Base-by-base conservation (phyloP, 2,329 filamentous ascomycete species). In the Calycina marina region DNA sequence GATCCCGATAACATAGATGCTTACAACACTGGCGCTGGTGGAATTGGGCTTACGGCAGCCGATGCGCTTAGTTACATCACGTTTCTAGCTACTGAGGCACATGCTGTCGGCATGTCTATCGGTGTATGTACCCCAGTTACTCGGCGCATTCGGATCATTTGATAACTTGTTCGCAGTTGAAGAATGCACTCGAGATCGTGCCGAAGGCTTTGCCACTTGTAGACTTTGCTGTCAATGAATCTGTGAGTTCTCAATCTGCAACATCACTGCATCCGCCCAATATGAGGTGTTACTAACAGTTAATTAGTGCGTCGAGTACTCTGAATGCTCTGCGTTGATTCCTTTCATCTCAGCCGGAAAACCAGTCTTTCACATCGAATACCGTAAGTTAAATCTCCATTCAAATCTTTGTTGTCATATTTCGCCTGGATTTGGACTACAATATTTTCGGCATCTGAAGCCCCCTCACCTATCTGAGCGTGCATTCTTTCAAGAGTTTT, bases 291-390 rank as follows among this genome's bases (percentile, higher is more conserved):
- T n/a, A n/a, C n/a, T n/a, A n/a, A n/a, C n/a, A n/a, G n/a, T n/a
- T n/a, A n/a, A n/a, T n/a, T 67, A 80, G 54, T 82, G 77, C 49
- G 60, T 65, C 10, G 45, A 75, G 48, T 70, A 67, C 43, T 40
- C 55, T 4, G 74, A 81, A 49, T 81, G 76, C 47, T 54, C 57
- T 18, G 61, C 54, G 2, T 80, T 72, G 47, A 51, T 56, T 2
- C 54, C 64, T 4, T 81, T 81, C 46, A 64, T 76, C 20, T 35
- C 44, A 61, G 65, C 63, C 5, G 60, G 61, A 17, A 81, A 81
- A 52, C 75, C 77, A 2, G 76, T 82, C 17, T 80, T 82, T 50
- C 69, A 80, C 49, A 77, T 82, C 40, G 77, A 82, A 56, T 82
- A 82, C 47, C 72, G 73, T 2, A 58, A 22, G n/a, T n/a, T n/a